Conservation (phyloP, 2,329 filamentous ascomycete species). For the Aspergillus pseudoglaucus region DNA sequence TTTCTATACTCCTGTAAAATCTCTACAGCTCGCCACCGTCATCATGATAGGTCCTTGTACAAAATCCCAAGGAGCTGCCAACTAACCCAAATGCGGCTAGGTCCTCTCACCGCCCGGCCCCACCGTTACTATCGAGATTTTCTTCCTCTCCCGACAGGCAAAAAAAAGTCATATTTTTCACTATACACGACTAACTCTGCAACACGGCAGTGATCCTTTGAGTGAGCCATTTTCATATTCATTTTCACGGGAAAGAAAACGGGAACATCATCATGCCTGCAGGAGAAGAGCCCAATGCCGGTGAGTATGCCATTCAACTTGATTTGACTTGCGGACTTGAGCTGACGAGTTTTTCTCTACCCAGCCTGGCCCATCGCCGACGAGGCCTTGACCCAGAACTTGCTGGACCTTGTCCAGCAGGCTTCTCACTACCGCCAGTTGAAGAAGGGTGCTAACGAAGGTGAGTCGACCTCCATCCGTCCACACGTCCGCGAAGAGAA, state of each 20-base stretch:
- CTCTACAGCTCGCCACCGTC: neutral
- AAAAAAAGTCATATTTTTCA: neutral
- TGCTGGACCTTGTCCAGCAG: slow-evolving; percentile 76
- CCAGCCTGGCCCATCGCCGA: slow-evolving; percentile 67
- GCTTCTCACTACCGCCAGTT: slow-evolving; percentile 59
- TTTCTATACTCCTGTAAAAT: neutral
- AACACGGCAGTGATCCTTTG: slow-evolving; percentile 31
- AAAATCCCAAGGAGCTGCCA: neutral
- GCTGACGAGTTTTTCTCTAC: neutral
- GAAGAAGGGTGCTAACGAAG: slow-evolving; percentile 84
- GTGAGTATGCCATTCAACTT: slow-evolving; percentile 10
- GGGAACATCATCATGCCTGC: slow-evolving; percentile 21
- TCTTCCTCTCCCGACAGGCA: slow-evolving; percentile 1
- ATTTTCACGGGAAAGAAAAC: slow-evolving; percentile 6
- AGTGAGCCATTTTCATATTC: slow-evolving; percentile 28
- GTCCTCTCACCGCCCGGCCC: neutral
- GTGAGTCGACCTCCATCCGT: slow-evolving; percentile 18
- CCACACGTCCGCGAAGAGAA: too few relatives aligned
- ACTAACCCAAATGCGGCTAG: neutral
- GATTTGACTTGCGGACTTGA: neutral
- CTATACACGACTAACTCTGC: slow-evolving; percentile 5
- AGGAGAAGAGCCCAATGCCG: slow-evolving; percentile 20
- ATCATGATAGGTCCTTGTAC: neutral
- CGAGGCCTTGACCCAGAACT: slow-evolving; percentile 67
- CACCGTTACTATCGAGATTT: slow-evolving; percentile 4